Evolutionary conservation across 2,329 filamentous ascomycete species (phyloP), one percentile per base, ranked within the genome.

Genomic region (Aspergillus persii): DNA sequence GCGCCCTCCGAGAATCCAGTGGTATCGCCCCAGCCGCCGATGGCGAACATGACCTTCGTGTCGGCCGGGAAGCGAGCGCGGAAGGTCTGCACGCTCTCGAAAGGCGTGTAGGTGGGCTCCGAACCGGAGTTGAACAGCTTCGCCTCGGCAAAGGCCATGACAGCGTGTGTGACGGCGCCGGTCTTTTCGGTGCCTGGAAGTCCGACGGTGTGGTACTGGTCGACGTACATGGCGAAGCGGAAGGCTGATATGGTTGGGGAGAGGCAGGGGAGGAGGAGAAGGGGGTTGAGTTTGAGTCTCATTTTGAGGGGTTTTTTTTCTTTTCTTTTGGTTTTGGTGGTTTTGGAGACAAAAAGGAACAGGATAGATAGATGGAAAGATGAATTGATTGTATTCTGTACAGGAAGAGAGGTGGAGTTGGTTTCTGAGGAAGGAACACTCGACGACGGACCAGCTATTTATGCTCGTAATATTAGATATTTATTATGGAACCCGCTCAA

Each of bases 1-100:
- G 86, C 84, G 0, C 83, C 88, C 1, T 47, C 71, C 0, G 83
- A 81, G 67, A 90, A 92, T 0, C 88, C 89, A 6, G 73, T 71
- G 0, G 83, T 86, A 60, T 91, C 87, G 0, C 88, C 89, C 89
- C 89, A 92, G 54, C 89, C 89, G 9, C 89, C 89, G 62, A 92
- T 85, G 23, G 89, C 88, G 41, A 92, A 81, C 77, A 89, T 82
- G 26, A 92, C 74, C 64, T 89, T 87, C 23, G 87, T 86, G 29
- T 78, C 78, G 0, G 80, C 70, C 11, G 78, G 69, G 57, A 86
- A 88, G 23, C 84, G 76, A 29, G 75, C 74, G 18, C 85, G 81
- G 49, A 86, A 77, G 3, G 80, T 77, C 0, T 74, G 68, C 2
- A 87, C 72, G 0, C 80, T 70, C 71, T 83, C 80, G 64, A 86